Evolutionary conservation across 768 basidiomycete genomes (phyloP).

Genomic region (Suillus sp.): DNA sequence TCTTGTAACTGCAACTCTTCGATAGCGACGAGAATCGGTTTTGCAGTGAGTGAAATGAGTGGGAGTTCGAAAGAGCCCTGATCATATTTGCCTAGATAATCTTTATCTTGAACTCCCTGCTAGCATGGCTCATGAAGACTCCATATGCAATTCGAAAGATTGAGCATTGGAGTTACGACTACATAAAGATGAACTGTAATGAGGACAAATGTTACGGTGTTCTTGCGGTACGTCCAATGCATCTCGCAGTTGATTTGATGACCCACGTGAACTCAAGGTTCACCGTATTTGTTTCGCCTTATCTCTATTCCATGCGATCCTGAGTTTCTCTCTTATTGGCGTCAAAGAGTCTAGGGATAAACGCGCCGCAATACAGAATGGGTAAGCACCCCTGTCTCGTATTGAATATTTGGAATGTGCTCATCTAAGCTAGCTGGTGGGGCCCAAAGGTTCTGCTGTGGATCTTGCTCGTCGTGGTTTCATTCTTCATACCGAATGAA

Average conservation of each 20-base stretch:
- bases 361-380: conserved; percentile 95
- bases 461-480: conserved; percentile 75
- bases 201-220: conserved; percentile 96
- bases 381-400: conserved; percentile 48
- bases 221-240: conserved; percentile 67
- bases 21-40: conserved; percentile 95
- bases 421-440: conserved; percentile 78
- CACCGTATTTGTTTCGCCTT: conserved; percentile 98
- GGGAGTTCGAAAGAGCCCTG: neutral
- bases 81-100: conserved; percentile 65
- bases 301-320: conserved; percentile 81
- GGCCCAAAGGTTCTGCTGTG: conserved; percentile 93
- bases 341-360: conserved; percentile 90
- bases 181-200: conserved; percentile 96
- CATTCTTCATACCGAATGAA: conserved; percentile 95
- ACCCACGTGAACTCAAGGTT: conserved; percentile 48
- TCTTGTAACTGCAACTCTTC: conserved; percentile 99
- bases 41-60: conserved; percentile 61
- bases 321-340: conserved; percentile 79
- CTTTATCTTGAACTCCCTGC: conserved; percentile 91
- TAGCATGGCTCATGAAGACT: conserved; percentile 97
- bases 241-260: conserved; percentile 10
- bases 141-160: conserved; percentile 83
- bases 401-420: conserved; percentile 10
- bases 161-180: conserved; percentile 92